Percentiles rank a stretch among this genome's conserved stretches.
Conservation (phyloP, 75 land plant species). For the Selaginella moellendorffii region DNA sequence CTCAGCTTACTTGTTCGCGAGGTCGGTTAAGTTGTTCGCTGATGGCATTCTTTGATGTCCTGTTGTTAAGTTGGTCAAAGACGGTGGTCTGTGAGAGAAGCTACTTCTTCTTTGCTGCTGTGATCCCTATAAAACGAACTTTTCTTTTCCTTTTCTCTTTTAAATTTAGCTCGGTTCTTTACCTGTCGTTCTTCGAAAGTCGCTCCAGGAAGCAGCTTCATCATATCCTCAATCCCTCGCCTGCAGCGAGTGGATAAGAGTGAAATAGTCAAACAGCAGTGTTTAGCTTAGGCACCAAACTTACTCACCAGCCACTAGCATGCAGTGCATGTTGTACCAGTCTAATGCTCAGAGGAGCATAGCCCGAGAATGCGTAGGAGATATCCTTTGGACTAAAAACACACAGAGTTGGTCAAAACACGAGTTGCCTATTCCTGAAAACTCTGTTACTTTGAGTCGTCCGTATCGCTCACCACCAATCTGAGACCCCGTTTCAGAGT, state of each 20-base stretch:
- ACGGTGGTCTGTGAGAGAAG: no score
- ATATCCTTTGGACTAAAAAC: slow-evolving; percentile 75
- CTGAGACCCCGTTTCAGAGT: slow-evolving; percentile 45
- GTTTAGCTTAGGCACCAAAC: no score
- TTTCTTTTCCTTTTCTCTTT: no score
- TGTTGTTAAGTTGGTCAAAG: no score
- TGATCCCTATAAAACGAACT: no score
- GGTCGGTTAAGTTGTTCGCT: background rate
- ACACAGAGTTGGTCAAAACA: background rate
- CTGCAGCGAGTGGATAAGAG: slow-evolving; percentile 17
- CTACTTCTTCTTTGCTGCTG: no score
- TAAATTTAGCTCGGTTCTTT: no score
- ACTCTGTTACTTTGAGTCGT: slow-evolving; percentile 85
- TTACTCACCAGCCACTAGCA: slow-evolving; percentile 66
- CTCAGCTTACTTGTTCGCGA: background rate
- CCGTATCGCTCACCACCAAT: slow-evolving; percentile 64
- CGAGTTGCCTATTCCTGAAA: no score
- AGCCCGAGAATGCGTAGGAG: slow-evolving; percentile 91
- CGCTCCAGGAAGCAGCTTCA: slow-evolving; percentile 78
- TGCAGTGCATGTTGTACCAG: slow-evolving; percentile 84
- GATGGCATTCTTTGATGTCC: background rate
- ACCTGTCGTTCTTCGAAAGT: slow-evolving; percentile 66
- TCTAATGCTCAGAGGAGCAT: slow-evolving; percentile 91
- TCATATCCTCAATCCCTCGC: slow-evolving; percentile 69
- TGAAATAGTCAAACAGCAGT: slow-evolving; percentile 4